Base-by-base conservation (phyloP, 1,139 yeast species). In the Hyphopichia buzzinii region DNA sequence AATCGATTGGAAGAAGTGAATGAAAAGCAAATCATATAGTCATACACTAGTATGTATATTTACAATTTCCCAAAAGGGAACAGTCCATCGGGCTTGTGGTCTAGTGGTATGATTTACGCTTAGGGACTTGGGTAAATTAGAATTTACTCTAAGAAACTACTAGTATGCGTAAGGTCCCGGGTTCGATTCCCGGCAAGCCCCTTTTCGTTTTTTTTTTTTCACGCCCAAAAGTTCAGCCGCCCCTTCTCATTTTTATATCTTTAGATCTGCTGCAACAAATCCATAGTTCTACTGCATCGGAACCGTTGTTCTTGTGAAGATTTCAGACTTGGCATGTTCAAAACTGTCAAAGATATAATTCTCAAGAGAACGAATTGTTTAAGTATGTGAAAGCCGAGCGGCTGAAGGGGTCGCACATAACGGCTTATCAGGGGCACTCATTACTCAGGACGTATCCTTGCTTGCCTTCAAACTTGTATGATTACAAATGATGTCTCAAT, bases 161-260 rank as follows among this genome's bases (percentile, higher is more conserved):
- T 33, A 33, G 26, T 15, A 11, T 57, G 63, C 62, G 62, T 56
- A 61, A 56, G 62, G 64, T 57, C 63, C 64, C 47, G 65, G 64
- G 66, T 60, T 60, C 66, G 57, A 60, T 59, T 57, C 64, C 62
- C 63, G 48, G 64, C 62, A 47, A 49, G 59, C 63, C 63, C 63
- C 62, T 13, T 34, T 37, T 38, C 33, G 37, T 41, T 43, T 44
- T 50, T 46, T 43, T 39, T 34, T 29, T 24, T 33, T 30, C 36
- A n/a, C n/a, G n/a, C n/a, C n/a, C n/a, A n/a, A n/a, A n/a, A n/a
- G n/a, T n/a, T n/a, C n/a, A n/a, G n/a, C 38, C 29, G 8, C 14
- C 16, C 16, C 14, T 33, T 19, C n/a, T 15, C 8, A 4, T n/a
- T 13, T 15, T 13, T 17, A 21, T 4, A 6, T 4, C 26, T 23